Base-by-base conservation (phyloP, 2,329 filamentous ascomycete genomes). In the Beauveria rudraprayagi region DNA sequence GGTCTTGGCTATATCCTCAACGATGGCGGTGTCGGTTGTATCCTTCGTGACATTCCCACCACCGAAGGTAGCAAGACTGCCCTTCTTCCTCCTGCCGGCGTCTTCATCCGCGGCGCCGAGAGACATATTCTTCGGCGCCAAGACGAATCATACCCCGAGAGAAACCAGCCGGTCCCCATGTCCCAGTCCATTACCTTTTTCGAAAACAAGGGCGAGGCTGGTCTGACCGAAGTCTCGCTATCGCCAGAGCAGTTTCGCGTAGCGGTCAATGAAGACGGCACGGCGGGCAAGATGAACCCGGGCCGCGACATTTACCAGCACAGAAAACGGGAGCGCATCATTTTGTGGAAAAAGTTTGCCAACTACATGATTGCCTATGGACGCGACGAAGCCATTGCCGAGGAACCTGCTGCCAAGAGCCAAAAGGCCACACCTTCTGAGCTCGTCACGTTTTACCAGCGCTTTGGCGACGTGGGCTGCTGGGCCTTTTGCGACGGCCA, bases 1-100 rank as follows among this genome's bases (percentile, higher is more conserved):
- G 90, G 90, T 14, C 80, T 94, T 17, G 90, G 90, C 41, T 94
- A 93, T 69, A 91, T 93, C 62, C 77, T 94, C 59, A 90, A 90
- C 64, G 89, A 93, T 65, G 90, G 90, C 34, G 91, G 86, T 64
- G 86, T 92, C 22, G 90, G 90, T 17, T 92, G 88, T 65, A 83
- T 88, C 54, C 76, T 86, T 56, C 77, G 80, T 26, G 82, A 81
- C 62, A 81, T 85, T 58, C 79, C 80, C 14, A 79, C 79, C 1
- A 77, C 77, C 1, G 77, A 80, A 55, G 80, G 79, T 30, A 75
- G 75, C 63, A 79, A 77, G 63, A 75, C 74, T 1, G 80, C 80
- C 14, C 75, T 79, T 62, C 76, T 87, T 30, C 89, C 88, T 0
- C 88, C 90, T 0, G 88, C 87, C 3, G 88, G 88, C 66, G 81